These are phyloP conservation scores for Chamaecrista fasciculata DNA, from an alignment of 306 rosid genomes.

Conservation along the genomic window DNA sequence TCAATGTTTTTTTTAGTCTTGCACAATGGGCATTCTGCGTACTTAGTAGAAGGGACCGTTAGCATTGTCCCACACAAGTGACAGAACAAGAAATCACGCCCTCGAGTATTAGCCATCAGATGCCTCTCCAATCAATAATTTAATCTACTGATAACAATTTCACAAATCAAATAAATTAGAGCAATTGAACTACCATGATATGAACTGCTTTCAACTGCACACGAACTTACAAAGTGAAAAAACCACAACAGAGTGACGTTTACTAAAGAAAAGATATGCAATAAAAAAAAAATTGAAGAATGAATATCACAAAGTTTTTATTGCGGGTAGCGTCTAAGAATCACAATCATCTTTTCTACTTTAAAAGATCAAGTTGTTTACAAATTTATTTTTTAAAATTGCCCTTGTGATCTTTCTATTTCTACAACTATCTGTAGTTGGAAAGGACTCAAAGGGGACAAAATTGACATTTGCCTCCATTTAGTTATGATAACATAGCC, in stretches of 20 bases:
- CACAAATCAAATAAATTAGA: neutral
- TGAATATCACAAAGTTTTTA: neutral
- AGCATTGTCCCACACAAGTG: constrained; percentile 41
- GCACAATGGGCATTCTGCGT: constrained; percentile 38
- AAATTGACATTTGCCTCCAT: no score
- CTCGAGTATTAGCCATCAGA: constrained; percentile 34
- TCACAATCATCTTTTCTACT: neutral
- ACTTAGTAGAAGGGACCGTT: constrained; percentile 26
- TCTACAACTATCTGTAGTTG: no score
- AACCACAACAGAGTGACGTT: neutral
- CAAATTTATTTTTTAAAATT: no score
- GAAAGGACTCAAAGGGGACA: no score
- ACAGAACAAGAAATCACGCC: constrained; percentile 45
- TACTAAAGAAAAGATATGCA: neutral
- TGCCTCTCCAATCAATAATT: neutral
- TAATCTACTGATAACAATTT: neutral
- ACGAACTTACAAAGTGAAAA: neutral
- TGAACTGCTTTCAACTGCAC: neutral
- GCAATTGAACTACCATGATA: neutral
- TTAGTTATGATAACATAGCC: no score
- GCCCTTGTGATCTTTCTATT: no score
- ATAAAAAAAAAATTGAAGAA: neutral
- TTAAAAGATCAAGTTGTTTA: no score
- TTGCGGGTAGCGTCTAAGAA: neutral
- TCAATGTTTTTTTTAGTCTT: constrained; percentile 15